Base-by-base conservation (phyloP, 495 filamentous ascomycete species). In the Penicillium maclennaniae region DNA sequence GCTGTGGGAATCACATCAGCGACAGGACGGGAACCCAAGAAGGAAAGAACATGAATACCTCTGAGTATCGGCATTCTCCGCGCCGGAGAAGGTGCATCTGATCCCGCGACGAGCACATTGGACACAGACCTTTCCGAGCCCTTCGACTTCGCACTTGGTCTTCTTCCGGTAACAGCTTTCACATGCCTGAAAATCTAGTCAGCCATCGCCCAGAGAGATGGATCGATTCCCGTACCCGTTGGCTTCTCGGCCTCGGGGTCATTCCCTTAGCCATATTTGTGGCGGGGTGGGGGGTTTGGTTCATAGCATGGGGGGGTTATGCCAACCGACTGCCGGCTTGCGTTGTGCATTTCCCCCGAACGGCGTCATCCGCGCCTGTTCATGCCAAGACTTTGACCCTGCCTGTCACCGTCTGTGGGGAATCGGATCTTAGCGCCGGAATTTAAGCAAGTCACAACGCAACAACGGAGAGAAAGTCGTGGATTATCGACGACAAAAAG, bases 121-220 rank as follows among this genome's bases (percentile, higher is more conserved):
- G 12, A 87, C 83, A 74, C 93, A 98, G 19, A 61, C 16, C 20
- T 45, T 14, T 45, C 83, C 77, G 27, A 89, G 87, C 48, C 88
- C 80, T 67, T 95, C 92, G 45, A 91, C 84, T 67, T 96, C 91
- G 69, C 93, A 98, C 72, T 93, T 96, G 63, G 93, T 95, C 80
- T 97, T 97, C 79, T 91, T 96, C 74, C 90, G 93, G 60, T 89
- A 83, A 65, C 93, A 98, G 88, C 91, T 92, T 64, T 96, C 91
- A 76, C 92, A 98, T 45, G 91, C 91, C 88, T 92, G 53, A 44
- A 44, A 15, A 25, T 37, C 41, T 38, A 44, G 56, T 55, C 47
- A 60, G 59, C 41, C 23, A 12, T 21, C 23, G 28, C 49, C 28
- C 12, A 3, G 23, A 19, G 20, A 34, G 28, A 51, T 28, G 6